Conservation (phyloP, 371 early-diverging fungal species). For the Capniomyces stellatus region DNA sequence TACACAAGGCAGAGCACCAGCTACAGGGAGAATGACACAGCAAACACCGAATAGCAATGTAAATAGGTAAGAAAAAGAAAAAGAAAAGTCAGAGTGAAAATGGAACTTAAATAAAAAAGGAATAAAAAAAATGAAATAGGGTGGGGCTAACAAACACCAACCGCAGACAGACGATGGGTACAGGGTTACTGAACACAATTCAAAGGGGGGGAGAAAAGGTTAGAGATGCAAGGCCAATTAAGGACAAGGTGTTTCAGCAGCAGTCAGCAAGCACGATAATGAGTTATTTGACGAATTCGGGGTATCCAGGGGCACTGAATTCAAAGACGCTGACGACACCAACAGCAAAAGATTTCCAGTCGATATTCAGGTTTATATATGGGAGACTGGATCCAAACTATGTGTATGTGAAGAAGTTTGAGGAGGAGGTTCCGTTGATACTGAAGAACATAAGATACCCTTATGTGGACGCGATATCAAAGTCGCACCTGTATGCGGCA, state of each 20-base stretch:
- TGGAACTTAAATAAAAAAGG: not conserved
- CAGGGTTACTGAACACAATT: not conserved
- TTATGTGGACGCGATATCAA: constrained; percentile 68
- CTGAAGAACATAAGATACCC: constrained; percentile 75
- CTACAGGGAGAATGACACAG: not conserved
- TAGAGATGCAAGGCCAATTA: constrained; percentile 45
- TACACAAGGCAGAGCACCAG: not conserved
- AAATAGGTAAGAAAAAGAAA: not conserved
- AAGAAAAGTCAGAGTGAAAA: not conserved
- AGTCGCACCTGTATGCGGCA: constrained; percentile 62
- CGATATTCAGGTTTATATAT: constrained; percentile 79
- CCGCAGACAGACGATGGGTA: not conserved
- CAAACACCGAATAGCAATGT: not conserved
- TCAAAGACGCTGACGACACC: constrained; percentile 46
- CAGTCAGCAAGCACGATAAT: constrained; percentile 40
- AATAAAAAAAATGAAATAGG: not conserved
- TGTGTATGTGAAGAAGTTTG: constrained; percentile 47
- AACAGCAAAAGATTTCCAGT: constrained; percentile 70
- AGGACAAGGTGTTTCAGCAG: constrained; percentile 46
- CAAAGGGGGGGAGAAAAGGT: constrained; percentile 5
- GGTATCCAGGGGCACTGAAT: constrained; percentile 47
- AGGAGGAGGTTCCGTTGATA: constrained; percentile 67
- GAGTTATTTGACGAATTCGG: constrained; percentile 47
- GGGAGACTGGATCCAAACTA: constrained; percentile 54
- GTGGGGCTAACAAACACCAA: not conserved